Conservation (phyloP, 2,329 filamentous ascomycete genomes). For the Helicocarpus griseus region DNA sequence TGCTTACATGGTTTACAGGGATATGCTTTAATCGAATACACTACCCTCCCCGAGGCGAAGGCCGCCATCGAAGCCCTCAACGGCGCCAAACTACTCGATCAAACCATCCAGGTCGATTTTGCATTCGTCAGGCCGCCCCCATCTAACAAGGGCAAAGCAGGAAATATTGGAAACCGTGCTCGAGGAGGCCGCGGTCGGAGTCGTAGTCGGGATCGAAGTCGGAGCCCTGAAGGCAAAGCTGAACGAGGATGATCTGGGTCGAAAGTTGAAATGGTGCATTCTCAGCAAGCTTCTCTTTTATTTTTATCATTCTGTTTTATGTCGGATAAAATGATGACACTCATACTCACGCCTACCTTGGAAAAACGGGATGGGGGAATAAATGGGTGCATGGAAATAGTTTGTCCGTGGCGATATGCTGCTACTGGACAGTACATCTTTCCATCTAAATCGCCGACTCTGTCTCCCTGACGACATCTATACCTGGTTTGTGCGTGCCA, state of each 20-base stretch:
- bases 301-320: neutral
- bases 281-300: neutral
- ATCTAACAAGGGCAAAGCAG: constrained; percentile 32
- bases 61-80: constrained; percentile 54
- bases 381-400: neutral
- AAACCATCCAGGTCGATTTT: constrained; percentile 56
- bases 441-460: constrained; percentile 2
- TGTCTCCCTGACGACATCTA: neutral
- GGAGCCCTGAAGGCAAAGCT: constrained; percentile 33
- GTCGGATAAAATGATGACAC: neutral
- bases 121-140: constrained; percentile 54
- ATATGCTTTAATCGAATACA: constrained; percentile 57
- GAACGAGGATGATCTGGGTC: constrained; percentile 21
- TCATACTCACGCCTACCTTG: neutral
- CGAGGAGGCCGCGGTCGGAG: constrained; percentile 32
- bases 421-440: neutral
- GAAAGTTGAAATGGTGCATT: neutral
- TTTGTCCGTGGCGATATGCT: neutral
- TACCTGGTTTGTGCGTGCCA: neutral
- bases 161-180: constrained; percentile 31
- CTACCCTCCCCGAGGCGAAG: constrained; percentile 53
- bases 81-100: constrained; percentile 52
- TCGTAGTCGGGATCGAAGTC: constrained; percentile 37
- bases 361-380: neutral
- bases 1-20: constrained; percentile 36